phyloP scores from a whole-genome alignment of 2,329 filamentous ascomycete species.

The Huntiella abstrusa region DNA sequence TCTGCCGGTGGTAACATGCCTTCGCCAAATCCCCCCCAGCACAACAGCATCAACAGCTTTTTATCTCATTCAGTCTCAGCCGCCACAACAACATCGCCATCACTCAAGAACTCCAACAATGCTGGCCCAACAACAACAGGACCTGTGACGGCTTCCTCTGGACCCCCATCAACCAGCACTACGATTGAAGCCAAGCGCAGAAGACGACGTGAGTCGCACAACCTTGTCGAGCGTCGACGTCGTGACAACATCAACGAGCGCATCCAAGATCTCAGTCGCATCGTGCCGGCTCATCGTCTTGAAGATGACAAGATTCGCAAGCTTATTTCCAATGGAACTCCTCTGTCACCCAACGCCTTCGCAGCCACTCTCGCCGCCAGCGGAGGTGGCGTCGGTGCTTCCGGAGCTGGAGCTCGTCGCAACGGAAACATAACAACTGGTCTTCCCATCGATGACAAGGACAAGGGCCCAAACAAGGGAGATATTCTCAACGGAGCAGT shows the following conservation, averaged over 20 bases:
- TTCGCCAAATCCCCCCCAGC: constrained; percentile 52
- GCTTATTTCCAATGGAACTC: constrained; percentile 79
- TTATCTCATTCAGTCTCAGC: constrained; percentile 55
- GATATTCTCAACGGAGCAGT: constrained; percentile 96
- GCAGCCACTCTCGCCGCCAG: constrained; percentile 69
- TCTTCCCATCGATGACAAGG: constrained; percentile 85
- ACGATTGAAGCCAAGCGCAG: constrained; percentile 45
- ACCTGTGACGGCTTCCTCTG: constrained; percentile 30
- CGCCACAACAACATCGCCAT: constrained; percentile 72
- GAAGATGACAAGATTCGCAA: constrained; percentile 97
- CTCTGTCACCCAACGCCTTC: constrained; percentile 75
- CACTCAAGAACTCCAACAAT: constrained; percentile 30
- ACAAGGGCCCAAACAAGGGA: constrained; percentile 96
- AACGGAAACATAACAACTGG: constrained; percentile 79
- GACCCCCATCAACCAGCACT: neutral
- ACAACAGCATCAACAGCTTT: constrained; percentile 72
- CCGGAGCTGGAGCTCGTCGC: constrained; percentile 62
- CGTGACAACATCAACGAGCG: constrained; percentile 98
- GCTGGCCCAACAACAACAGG: constrained; percentile 48
- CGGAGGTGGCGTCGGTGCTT: constrained; percentile 66
- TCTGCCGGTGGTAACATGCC: constrained; percentile 49
- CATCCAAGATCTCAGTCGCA: constrained; percentile 85
- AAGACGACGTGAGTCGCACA: constrained; percentile 82
- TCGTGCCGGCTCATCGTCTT: constrained; percentile 78
- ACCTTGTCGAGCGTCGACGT: constrained; percentile 82